phyloP scores from a whole-genome alignment of 2,329 filamentous ascomycete genomes.

The Phoma sp. region DNA sequence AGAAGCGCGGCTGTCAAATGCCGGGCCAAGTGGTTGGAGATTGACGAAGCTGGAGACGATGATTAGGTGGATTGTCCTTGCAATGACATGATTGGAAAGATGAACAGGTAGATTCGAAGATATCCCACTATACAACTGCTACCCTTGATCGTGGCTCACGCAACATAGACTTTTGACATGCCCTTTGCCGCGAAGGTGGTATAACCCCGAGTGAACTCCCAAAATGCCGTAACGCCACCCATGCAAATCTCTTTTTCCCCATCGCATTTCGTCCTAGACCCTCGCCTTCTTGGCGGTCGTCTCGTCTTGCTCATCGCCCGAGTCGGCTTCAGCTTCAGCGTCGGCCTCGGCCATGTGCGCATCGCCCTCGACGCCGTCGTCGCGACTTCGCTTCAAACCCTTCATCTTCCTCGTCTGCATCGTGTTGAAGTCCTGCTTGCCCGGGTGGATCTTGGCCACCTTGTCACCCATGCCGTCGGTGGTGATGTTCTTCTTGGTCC shows the following conservation, averaged over 20 bases:
- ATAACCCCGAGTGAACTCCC: slow-evolving; percentile 29
- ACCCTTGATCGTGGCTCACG: neutral
- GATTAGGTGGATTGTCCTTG: slow-evolving; percentile 19
- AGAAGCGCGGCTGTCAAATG: slow-evolving; percentile 68
- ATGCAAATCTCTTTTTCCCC: slow-evolving; percentile 26
- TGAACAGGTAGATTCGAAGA: slow-evolving; percentile 11
- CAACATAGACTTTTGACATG: slow-evolving; percentile 16
- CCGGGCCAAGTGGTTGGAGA: slow-evolving; percentile 64
- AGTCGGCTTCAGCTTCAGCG: slow-evolving; percentile 1
- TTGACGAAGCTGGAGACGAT: slow-evolving; percentile 66
- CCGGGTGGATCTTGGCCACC: slow-evolving; percentile 89
- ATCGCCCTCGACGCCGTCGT: slow-evolving; percentile 31
- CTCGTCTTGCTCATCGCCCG: slow-evolving; percentile 22
- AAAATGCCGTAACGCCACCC: slow-evolving; percentile 38
- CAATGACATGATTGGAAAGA: neutral
- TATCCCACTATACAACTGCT: slow-evolving; percentile 10
- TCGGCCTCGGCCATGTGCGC: slow-evolving; percentile 6
- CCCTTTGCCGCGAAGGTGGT: slow-evolving; percentile 27
- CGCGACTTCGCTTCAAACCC: slow-evolving; percentile 83
- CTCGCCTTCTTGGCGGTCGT: slow-evolving; percentile 37
- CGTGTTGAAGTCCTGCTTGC: slow-evolving; percentile 83
- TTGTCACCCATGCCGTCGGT: slow-evolving; percentile 95
- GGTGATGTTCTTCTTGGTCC: slow-evolving; percentile 93
- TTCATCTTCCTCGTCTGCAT: slow-evolving; percentile 99
- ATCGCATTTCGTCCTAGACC: slow-evolving; percentile 17